Conservation (phyloP, 768 basidiomycete species). For the Serendipita sp. region DNA sequence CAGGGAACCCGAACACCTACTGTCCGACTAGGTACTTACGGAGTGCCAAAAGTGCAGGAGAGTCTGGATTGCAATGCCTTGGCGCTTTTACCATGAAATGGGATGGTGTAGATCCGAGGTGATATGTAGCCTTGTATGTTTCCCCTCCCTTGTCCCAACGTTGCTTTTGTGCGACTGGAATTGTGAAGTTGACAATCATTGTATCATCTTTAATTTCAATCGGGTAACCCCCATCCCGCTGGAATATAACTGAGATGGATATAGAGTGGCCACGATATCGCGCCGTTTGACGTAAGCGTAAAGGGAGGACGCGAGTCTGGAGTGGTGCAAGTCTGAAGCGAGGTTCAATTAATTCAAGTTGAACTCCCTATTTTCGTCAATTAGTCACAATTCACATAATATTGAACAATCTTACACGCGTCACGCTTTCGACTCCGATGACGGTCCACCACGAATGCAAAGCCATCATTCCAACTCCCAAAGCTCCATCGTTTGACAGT, state of each 20-base stretch:
- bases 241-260: background rate
- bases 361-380: slow-evolving; percentile 12
- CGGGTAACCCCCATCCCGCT: background rate
- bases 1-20: slow-evolving; percentile 5
- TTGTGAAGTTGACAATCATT: slow-evolving; percentile 15
- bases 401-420: background rate
- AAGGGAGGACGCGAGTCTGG: slow-evolving; percentile 26
- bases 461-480: slow-evolving; percentile 35
- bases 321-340: slow-evolving; percentile 41
- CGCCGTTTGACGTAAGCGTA: background rate
- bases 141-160: background rate
- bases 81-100: slow-evolving; percentile 16
- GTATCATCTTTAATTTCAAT: slow-evolving; percentile 23
- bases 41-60: slow-evolving; percentile 39
- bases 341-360: slow-evolving; percentile 20
- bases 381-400: background rate
- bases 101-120: background rate
- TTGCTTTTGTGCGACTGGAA: slow-evolving; percentile 15
- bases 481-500: slow-evolving; percentile 39
- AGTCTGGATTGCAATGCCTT: background rate
- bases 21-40: slow-evolving; percentile 27
- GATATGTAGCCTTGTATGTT: background rate
- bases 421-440: too few relatives aligned
- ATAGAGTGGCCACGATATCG: background rate
- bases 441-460: background rate